These are phyloP conservation scores for Dryas integrifolia DNA, from an alignment of 331 rosid genomes.

Conservation along the genomic window DNA sequence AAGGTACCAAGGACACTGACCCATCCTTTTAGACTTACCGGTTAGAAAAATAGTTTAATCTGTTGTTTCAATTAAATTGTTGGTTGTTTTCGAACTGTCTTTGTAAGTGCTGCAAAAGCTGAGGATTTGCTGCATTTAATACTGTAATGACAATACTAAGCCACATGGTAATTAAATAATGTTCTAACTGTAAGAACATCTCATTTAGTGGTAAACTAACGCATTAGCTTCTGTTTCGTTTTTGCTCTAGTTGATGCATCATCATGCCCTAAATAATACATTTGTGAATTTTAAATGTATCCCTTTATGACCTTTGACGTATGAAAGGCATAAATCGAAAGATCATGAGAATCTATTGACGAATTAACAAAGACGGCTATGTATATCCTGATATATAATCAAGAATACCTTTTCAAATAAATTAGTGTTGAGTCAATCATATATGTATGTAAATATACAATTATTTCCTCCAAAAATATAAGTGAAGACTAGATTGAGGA, in stretches of 20 bases:
- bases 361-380: background rate
- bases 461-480: no score
- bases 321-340: background rate
- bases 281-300: background rate
- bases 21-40: background rate
- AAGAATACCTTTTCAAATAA: background rate
- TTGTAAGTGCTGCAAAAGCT: no score
- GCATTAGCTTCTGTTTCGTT: background rate
- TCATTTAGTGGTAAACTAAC: background rate
- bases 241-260: background rate
- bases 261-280: background rate
- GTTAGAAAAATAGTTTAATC: background rate
- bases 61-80: background rate
- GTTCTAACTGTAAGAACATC: background rate
- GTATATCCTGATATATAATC: background rate
- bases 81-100: background rate
- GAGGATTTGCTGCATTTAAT: no score
- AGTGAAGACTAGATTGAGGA: no score
- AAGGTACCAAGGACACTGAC: background rate
- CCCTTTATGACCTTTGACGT: background rate
- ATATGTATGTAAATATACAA: background rate
- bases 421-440: background rate
- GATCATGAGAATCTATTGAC: background rate
- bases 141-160: no score
- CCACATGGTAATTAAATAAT: no score